Evolutionary conservation across 2,329 filamentous ascomycete genomes (phyloP), one percentile per base, ranked within the genome.

Genomic region (Sarocladium strictum): DNA sequence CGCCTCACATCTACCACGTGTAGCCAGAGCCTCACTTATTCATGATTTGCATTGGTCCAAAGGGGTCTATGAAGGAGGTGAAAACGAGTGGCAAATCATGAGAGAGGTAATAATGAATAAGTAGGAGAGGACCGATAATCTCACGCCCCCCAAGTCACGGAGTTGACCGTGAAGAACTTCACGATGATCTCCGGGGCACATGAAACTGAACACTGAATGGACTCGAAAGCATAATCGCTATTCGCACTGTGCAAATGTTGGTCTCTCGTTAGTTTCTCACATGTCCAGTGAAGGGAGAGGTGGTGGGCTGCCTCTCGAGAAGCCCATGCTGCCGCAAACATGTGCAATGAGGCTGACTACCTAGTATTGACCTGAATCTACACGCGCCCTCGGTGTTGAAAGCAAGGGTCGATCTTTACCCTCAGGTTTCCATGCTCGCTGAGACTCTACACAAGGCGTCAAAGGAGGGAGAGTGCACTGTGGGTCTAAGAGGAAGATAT

Each of bases 201-300:
- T n/a, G n/a, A n/a, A n/a, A n/a, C n/a, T n/a, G n/a, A n/a, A n/a
- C n/a, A n/a, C n/a, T n/a, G n/a, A n/a, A n/a, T n/a, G n/a, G n/a
- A n/a, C n/a, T n/a, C n/a, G n/a, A n/a, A 11, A 43, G 40, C 21
- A 10, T 21, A 3, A 12, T 27, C 3, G 23, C 27, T 27, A 3
- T 24, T 47, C 43, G 43, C 43, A 47, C 43, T 47, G 43, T 47
- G 43, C 24, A 24, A 24, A 14, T 43, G 40, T 43, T 43, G 41
- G 27, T 33, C 47, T 33, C 33, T 17, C 12, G 19, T 29, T 17
- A 2, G 15, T 7, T 15, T n/a, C n/a, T n/a, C n/a, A n/a, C n/a
- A n/a, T n/a, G n/a, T n/a, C n/a, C n/a, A n/a, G n/a, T n/a, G n/a
- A n/a, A n/a, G n/a, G n/a, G n/a, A n/a, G n/a, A n/a, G n/a, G n/a